Base-by-base conservation (phyloP, 495 filamentous ascomycete species). In the Podospora tetraspora region DNA sequence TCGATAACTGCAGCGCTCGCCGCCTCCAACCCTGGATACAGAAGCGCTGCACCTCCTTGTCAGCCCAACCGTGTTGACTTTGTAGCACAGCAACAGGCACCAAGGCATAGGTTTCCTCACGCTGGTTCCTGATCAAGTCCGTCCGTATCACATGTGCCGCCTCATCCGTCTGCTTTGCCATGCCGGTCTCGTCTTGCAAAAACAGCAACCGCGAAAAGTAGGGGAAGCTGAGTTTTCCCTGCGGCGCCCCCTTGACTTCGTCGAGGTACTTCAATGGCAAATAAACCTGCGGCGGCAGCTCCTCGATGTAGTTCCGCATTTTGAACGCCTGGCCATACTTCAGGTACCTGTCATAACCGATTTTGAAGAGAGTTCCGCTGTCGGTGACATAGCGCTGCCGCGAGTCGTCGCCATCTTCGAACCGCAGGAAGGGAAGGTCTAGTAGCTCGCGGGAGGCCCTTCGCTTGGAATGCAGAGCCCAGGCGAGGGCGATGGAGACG, bases 241-340 rank as follows among this genome's bases (percentile, higher is more conserved):
- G 59, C 23, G 60, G 60, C n/a, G 66, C 66, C 9, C 37, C 58
- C 60, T 68, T 68, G 3, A 68, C 37, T 19, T 68, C 66, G 37
- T 57, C 34, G 1, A 68, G 66, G 37, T 68, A 68, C 43, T 63
- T 68, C 52, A 63, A 27, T 6, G 66, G 66, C 24, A 68, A 12
- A 11, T 59, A 57, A 21, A 69, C 67, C 30, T 61, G 62, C 22
- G 67, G 67, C 1, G 56, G 57, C 16, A 61, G 57, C 30, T 61
- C 62, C 23, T 69, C 67, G 24, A 69, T 56, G 57, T 69, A 64
- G 30, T 69, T 69, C 62, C 57, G 57, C 57, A 69, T 64, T 32
- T 43, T 30, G 22, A 69, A 69, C 22, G 67, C 57, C 57, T 65
- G 57, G 29, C 67, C 67, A 61, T 69, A 34, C 25, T 57, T 65